A percentile compares a stretch with the other conserved stretches of the same genome.
These are phyloP conservation scores for Lachnellula occidentalis DNA, from an alignment of 2,329 filamentous ascomycete species.

Conservation along the genomic window DNA sequence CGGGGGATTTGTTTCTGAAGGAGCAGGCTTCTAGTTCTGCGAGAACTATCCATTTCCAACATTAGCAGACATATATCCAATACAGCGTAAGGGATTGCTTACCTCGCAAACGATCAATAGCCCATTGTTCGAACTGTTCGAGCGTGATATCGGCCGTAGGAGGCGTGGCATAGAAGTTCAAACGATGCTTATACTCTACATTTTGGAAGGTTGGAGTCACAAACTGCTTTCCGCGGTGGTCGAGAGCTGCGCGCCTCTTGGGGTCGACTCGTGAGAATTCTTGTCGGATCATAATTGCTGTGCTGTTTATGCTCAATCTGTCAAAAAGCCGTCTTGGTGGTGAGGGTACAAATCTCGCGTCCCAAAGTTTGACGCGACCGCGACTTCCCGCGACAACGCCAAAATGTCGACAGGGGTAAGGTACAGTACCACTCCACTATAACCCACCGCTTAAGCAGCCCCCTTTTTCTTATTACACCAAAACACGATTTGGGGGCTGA, in stretches of 20 bases:
- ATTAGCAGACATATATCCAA: conserved; percentile 32
- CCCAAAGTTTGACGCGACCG: no score
- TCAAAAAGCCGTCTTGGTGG: background rate
- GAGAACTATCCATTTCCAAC: conserved; percentile 51
- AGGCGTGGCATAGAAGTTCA: conserved; percentile 87
- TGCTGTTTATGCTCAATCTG: background rate
- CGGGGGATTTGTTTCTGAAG: conserved; percentile 82
- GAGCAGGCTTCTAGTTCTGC: conserved; percentile 90
- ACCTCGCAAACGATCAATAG: conserved; percentile 85
- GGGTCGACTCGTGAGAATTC: conserved; percentile 34
- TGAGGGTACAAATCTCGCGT: background rate
- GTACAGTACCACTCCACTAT: background rate
- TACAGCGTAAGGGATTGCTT: conserved; percentile 24
- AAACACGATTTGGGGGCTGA: conserved; percentile 12
- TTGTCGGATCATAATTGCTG: conserved; percentile 29
- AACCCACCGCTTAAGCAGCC: background rate
- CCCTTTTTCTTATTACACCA: background rate
- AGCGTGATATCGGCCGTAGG: conserved; percentile 92
- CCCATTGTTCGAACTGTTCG: conserved; percentile 98
- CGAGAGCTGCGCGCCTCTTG: conserved; percentile 72
- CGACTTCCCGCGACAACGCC: no score
- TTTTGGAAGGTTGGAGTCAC: conserved; percentile 70
- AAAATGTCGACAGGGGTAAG: background rate
- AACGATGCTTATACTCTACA: conserved; percentile 72
- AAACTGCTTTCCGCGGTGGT: conserved; percentile 84